phyloP scores from a whole-genome alignment of 2,329 filamentous ascomycete genomes.

The Sporothrix variecibatus region DNA sequence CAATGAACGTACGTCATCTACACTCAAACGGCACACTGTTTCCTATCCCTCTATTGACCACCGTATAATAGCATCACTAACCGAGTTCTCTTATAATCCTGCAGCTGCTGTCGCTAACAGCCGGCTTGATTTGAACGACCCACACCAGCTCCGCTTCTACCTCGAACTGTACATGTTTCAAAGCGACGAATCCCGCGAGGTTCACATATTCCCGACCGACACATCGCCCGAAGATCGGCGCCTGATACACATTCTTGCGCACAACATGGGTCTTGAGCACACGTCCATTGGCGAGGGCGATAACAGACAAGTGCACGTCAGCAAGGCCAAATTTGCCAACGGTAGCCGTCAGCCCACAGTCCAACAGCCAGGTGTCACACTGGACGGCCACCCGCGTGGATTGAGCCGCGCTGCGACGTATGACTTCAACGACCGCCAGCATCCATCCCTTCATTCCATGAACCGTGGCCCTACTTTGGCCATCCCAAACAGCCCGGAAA shows the following conservation, averaged over 20 bases:
- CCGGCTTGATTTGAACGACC: constrained; percentile 81
- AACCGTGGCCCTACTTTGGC: constrained; percentile 85
- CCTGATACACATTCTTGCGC: constrained; percentile 89
- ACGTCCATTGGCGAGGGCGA: constrained; percentile 86
- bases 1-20: constrained; percentile 17
- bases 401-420: constrained; percentile 95
- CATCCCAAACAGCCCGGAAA: constrained; percentile 76
- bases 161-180: constrained; percentile 87
- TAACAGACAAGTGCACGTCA: constrained; percentile 86
- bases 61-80: background rate
- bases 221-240: constrained; percentile 82
- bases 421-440: constrained; percentile 75
- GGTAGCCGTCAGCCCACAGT: constrained; percentile 42
- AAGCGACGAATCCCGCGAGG: constrained; percentile 68
- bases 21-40: background rate
- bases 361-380: constrained; percentile 65
- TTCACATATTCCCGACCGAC: constrained; percentile 78
- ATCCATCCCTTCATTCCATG: constrained; percentile 56
- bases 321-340: constrained; percentile 59
- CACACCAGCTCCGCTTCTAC: constrained; percentile 82
- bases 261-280: constrained; percentile 91
- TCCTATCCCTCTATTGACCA: background rate
- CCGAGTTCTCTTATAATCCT: background rate
- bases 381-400: constrained; percentile 78
- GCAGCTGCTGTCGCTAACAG: constrained; percentile 16